Conservation (phyloP, 441 rosid species). For the Erodium texanum region DNA sequence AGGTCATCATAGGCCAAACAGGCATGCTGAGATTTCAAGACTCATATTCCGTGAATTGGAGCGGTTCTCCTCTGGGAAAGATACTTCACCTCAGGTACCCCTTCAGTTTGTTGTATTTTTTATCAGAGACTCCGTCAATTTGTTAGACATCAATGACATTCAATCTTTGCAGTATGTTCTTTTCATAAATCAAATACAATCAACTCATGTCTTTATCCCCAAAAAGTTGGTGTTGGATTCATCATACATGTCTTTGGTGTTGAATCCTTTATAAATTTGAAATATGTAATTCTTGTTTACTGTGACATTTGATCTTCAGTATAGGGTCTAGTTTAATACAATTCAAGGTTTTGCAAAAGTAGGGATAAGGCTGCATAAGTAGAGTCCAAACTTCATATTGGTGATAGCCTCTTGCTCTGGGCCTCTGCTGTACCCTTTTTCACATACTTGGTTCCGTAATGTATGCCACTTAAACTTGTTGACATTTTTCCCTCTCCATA, state of each 20-base stretch:
- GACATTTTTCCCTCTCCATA: neutral
- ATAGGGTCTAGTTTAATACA: neutral
- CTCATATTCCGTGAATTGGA: conserved; percentile 83
- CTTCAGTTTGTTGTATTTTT: conserved; percentile 10
- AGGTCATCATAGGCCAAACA: conserved; percentile 90
- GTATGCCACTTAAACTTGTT: neutral
- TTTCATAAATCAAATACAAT: neutral
- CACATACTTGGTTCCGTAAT: neutral
- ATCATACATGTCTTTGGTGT: neutral
- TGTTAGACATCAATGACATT: neutral
- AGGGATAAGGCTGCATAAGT: neutral
- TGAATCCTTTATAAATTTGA: neutral
- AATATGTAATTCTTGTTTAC: neutral
- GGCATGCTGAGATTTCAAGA: conserved; percentile 95
- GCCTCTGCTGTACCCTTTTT: neutral
- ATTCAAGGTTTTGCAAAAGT: neutral
- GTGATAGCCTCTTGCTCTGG: neutral
- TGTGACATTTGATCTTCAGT: neutral
- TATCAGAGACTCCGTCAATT: too few species aligned
- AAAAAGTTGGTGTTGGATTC: neutral
- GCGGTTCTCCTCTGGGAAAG: conserved; percentile 50
- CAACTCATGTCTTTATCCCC: neutral
- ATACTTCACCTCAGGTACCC: conserved; percentile 63
- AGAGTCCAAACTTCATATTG: neutral
- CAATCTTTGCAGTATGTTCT: neutral